phyloP scores from a whole-genome alignment of 2,329 filamentous ascomycete species.

The Claviceps sorghi region DNA sequence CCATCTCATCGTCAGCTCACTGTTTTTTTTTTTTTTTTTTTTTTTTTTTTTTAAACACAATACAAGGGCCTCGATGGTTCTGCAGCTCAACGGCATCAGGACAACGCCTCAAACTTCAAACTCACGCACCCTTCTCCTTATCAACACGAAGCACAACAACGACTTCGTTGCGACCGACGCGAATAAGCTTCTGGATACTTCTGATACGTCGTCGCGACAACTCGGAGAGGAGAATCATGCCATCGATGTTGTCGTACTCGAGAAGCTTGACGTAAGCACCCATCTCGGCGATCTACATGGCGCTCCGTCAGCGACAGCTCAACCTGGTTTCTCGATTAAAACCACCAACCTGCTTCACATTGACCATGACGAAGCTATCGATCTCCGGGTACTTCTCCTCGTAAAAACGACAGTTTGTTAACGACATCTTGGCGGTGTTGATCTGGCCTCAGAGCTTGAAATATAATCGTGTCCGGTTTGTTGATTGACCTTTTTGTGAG shows the following conservation, averaged over 20 bases:
- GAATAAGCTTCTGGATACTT: constrained; percentile 97
- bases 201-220: constrained; percentile 95
- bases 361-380: constrained; percentile 99
- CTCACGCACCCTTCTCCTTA: constrained; percentile 76
- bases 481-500: background rate
- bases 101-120: background rate
- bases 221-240: constrained; percentile 98
- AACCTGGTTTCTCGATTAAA: constrained; percentile 23
- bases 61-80: too few species aligned
- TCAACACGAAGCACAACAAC: constrained; percentile 97
- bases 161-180: constrained; percentile 94
- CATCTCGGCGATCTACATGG: constrained; percentile 85
- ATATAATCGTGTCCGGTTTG: constrained; percentile 10
- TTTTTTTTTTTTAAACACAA: background rate
- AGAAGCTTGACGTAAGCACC: constrained; percentile 98
- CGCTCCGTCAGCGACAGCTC: constrained; percentile 3
- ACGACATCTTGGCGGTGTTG: constrained; percentile 65
- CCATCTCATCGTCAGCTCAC: constrained; percentile 14
- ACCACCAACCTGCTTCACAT: constrained; percentile 79
- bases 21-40: background rate
- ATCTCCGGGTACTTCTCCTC: constrained; percentile 92
- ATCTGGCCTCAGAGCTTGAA: constrained; percentile 23
- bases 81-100: background rate
- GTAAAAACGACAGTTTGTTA: constrained; percentile 94
- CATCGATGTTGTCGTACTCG: constrained; percentile 99